Evolutionary conservation across 345 rosid species (phyloP), one percentile per base, ranked within the genome.

Genomic region (Gossypioides kirkii): DNA sequence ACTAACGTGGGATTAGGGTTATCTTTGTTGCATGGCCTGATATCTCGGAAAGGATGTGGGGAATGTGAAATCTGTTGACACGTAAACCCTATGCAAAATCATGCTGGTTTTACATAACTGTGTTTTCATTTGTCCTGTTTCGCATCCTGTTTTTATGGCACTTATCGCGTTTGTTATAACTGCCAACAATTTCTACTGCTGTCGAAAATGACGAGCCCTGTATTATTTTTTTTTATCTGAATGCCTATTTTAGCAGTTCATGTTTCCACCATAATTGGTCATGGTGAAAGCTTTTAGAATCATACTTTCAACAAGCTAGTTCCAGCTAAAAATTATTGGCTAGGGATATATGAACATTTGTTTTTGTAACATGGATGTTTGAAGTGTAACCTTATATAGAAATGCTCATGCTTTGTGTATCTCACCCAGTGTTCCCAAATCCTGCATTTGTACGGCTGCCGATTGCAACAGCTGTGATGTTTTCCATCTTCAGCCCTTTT

Each of bases 21-120:
- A 65, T 20, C 53, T 43, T 65, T 20, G 32, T 43, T 65, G 69
- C 50, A 43, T 65, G 69, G 50, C 17, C 69, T 65, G n/a, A 65
- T 43, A 65, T 20, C 25, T 65, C 10, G 45, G 13, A 43, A 22
- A 65, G 50, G 32, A 43, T 65, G n/a, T 22, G 2, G n/a, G 69
- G 14, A 20, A 65, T 6, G 3, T 22, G 18, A 65, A 65, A 43
- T 43, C 32, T 20, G 26, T 43, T 20, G 36, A 43, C 69, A 65
- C 69, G 36, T 43, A 20, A 41, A 64, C 49, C n/a, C 11, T 20
- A 1, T 60, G 32, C 20, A 28, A 60, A 42, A 64, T 3, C 28
- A 10, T 20, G 26, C 28, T 42, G 50, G 69, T 64, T 32, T 32
- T 62, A n/a, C 7, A 20, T 41, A 63, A 41, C 17, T 0, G 4